Evolutionary conservation across 352 stramenopile genomes (phyloP).

Genomic region (Phytopythium aichiense): DNA sequence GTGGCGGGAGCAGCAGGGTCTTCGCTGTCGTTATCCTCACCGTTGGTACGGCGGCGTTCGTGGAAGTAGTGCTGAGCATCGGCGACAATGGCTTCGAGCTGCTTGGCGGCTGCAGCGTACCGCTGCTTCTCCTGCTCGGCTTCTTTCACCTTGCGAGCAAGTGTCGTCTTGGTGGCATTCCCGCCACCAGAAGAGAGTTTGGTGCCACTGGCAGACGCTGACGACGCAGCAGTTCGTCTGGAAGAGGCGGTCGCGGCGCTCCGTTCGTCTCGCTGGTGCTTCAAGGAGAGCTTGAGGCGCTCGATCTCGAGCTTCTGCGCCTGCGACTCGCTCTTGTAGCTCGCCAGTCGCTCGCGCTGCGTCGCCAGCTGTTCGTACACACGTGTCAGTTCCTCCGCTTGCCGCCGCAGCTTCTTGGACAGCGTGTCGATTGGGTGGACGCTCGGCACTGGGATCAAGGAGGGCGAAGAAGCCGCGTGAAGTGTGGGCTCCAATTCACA

Average conservation of each 20-base stretch:
- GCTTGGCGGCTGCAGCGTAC: slow-evolving; percentile 27
- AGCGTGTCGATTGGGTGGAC: slow-evolving; percentile 59
- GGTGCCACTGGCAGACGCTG: neutral
- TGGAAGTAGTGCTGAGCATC: slow-evolving; percentile 39
- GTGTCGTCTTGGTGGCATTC: slow-evolving; percentile 15
- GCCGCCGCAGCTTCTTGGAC: slow-evolving; percentile 67
- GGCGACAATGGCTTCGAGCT: slow-evolving; percentile 29
- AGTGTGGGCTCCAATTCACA: neutral
- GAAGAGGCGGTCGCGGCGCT: neutral
- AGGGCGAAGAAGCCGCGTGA: neutral
- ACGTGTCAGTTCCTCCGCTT: slow-evolving; percentile 61
- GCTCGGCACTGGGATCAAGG: slow-evolving; percentile 15
- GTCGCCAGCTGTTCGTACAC: slow-evolving; percentile 70
- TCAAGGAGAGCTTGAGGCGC: slow-evolving; percentile 12
- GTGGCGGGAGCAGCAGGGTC: neutral
- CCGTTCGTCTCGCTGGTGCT: neutral
- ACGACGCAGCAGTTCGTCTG: neutral
- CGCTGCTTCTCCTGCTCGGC: slow-evolving; percentile 36
- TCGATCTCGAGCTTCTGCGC: slow-evolving; percentile 47
- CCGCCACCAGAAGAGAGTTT: neutral
- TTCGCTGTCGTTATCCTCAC: slow-evolving; percentile 3
- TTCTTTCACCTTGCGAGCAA: slow-evolving; percentile 38
- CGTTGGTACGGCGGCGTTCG: slow-evolving; percentile 10
- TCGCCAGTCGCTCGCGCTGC: slow-evolving; percentile 40
- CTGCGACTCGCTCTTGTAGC: slow-evolving; percentile 30